These are phyloP conservation scores for Pyrus communis DNA, from an alignment of 306 rosid genomes.

Conservation along the genomic window DNA sequence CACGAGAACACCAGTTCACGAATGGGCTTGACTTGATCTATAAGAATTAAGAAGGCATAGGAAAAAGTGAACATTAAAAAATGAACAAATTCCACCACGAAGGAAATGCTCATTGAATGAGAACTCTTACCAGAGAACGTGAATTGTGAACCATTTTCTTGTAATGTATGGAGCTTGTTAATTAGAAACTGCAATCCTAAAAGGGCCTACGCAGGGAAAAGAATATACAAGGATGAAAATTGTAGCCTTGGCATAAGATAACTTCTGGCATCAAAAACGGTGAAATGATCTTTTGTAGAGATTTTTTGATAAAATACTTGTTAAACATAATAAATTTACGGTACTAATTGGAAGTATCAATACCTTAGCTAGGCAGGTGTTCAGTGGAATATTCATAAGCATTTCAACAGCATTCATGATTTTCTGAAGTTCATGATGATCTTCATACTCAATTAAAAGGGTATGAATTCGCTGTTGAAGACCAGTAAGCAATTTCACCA, in stretches of 20 bases:
- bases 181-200: constrained; percentile 78
- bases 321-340: neutral
- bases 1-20: constrained; percentile 48
- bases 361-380: constrained; percentile 81
- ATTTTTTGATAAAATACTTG: neutral
- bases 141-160: constrained; percentile 64
- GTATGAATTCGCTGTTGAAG: constrained; percentile 41
- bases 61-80: neutral
- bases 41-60: constrained; percentile 24
- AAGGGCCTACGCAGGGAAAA: constrained; percentile 48
- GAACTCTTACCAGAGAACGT: constrained; percentile 43
- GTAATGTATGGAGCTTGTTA: constrained; percentile 42
- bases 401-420: constrained; percentile 50
- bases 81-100: neutral
- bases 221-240: neutral
- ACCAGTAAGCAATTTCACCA: constrained; percentile 60
- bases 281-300: neutral
- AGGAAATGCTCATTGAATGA: neutral
- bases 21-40: constrained; percentile 58
- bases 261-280: neutral
- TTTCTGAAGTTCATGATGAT: constrained; percentile 54
- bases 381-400: constrained; percentile 58
- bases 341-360: neutral
- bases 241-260: neutral
- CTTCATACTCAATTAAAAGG: constrained; percentile 48